Conservation (phyloP, 164 flowering plant species). For the Protea cynaroides region DNA sequence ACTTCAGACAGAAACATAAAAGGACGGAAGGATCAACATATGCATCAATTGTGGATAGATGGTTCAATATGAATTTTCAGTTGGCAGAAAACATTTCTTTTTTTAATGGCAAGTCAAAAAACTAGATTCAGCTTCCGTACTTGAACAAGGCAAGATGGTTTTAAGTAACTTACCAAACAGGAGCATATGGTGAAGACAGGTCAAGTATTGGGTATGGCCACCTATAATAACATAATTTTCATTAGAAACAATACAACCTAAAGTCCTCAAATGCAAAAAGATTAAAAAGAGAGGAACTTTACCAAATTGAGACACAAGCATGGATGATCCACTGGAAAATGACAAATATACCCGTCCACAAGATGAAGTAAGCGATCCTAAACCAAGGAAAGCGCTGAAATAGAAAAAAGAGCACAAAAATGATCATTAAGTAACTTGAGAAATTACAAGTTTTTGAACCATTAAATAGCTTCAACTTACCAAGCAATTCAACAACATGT, state of each 20-base stretch:
- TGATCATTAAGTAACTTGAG: not conserved
- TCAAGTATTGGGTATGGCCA: constrained; percentile 71
- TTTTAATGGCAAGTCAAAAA: not conserved
- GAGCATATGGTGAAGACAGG: constrained; percentile 53
- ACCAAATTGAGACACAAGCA: constrained; percentile 59
- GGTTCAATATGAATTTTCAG: too few relatives aligned
- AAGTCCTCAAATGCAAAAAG: not conserved
- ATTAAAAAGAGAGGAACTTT: constrained; percentile 9
- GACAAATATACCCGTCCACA: constrained; percentile 65
- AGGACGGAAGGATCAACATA: too few relatives aligned
- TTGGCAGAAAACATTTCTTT: not conserved
- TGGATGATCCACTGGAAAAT: constrained; percentile 89
- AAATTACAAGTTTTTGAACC: not conserved
- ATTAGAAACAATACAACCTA: not conserved
- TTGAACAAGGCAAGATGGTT: not conserved
- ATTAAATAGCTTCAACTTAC: constrained; percentile 29
- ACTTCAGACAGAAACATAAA: not conserved
- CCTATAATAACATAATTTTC: constrained; percentile 20
- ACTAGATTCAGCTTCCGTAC: too few relatives aligned
- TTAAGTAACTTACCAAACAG: constrained; percentile 34
- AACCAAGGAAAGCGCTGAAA: constrained; percentile 82
- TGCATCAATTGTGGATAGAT: too few relatives aligned
- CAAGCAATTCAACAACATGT: constrained; percentile 67
- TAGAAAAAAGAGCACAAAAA: not conserved
- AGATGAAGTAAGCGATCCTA: constrained; percentile 71